Percentiles rank a stretch among this genome's conserved stretches.
phyloP scores from a whole-genome alignment of 129 eudicot genomes.

The carrot (Daucus carota) region DNA sequence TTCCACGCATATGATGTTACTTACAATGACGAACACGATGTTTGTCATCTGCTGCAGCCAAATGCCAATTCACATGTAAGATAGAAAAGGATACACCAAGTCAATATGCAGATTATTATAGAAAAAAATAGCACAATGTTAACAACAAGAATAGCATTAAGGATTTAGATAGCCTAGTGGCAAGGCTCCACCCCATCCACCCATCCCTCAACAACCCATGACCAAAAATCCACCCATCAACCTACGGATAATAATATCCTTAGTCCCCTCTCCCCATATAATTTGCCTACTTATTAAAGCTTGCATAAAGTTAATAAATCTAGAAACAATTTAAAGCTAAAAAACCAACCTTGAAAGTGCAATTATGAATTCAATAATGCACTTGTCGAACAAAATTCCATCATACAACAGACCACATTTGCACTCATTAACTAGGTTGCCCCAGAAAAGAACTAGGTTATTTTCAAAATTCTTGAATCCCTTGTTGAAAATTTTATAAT shows the following conservation, averaged over 20 bases:
- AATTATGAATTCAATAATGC: conserved; percentile 88
- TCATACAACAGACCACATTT: conserved; percentile 89
- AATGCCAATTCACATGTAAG: neutral
- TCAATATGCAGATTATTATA: conserved; percentile 5
- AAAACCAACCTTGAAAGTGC: conserved; percentile 82
- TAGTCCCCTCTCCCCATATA: neutral
- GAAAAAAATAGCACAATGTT: neutral
- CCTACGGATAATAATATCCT: neutral
- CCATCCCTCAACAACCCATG: neutral
- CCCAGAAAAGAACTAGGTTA: conserved; percentile 76
- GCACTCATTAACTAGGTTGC: conserved; percentile 72
- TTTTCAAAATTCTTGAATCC: conserved; percentile 86
- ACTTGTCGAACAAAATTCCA: conserved; percentile 69
- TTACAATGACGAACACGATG: conserved; percentile 88
- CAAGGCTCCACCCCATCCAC: neutral
- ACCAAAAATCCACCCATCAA: too few relatives aligned
- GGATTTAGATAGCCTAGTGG: neutral
- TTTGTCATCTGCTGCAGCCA: conserved; percentile 54
- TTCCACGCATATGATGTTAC: conserved; percentile 48
- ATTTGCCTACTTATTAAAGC: neutral
- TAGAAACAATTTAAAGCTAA: conserved; percentile 3
- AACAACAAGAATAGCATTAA: neutral
- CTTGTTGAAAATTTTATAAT: conserved; percentile 81
- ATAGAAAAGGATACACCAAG: neutral
- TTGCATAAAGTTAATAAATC: conserved; percentile 1